These are phyloP conservation scores for Tricholoma sp. DNA, from an alignment of 768 basidiomycete species.

Conservation along the genomic window DNA sequence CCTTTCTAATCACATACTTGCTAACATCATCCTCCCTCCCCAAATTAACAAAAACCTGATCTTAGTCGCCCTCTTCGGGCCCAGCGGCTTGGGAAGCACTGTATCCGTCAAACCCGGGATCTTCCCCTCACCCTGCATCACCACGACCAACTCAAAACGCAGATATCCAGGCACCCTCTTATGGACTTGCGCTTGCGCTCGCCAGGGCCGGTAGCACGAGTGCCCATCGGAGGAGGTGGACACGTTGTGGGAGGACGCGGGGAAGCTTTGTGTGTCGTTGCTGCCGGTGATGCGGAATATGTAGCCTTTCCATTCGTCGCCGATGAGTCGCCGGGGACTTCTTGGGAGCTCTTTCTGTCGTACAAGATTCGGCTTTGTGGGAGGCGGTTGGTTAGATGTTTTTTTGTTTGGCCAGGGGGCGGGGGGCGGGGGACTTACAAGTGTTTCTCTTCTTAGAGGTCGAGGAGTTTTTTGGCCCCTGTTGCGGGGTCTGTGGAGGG, in stretches of 20 bases:
- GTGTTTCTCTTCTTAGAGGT: conserved; percentile 88
- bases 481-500: conserved; percentile 79
- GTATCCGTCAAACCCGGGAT: conserved; percentile 90
- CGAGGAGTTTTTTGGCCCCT: conserved; percentile 94
- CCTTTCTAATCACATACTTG: too few species aligned
- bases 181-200: conserved; percentile 99
- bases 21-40: too few species aligned
- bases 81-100: conserved; percentile 91
- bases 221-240: conserved; percentile 92
- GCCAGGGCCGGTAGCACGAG: conserved; percentile 92
- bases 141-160: conserved; percentile 90
- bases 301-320: conserved; percentile 97
- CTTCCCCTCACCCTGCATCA: conserved; percentile 92
- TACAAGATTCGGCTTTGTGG: conserved; percentile 79
- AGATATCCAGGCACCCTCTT: conserved; percentile 93
- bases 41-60: too few species aligned
- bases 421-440: conserved; percentile 42
- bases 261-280: conserved; percentile 98
- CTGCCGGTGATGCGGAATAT: conserved; percentile 95
- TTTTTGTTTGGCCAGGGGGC: neutral
- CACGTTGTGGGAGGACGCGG: conserved; percentile 95
- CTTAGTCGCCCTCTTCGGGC: conserved; percentile 79
- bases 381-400: neutral
- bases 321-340: conserved; percentile 86
- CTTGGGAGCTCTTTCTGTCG: conserved; percentile 95